Evolutionary conservation across 2,329 filamentous ascomycete genomes (phyloP).

Genomic region (Tolypocladium sp.): DNA sequence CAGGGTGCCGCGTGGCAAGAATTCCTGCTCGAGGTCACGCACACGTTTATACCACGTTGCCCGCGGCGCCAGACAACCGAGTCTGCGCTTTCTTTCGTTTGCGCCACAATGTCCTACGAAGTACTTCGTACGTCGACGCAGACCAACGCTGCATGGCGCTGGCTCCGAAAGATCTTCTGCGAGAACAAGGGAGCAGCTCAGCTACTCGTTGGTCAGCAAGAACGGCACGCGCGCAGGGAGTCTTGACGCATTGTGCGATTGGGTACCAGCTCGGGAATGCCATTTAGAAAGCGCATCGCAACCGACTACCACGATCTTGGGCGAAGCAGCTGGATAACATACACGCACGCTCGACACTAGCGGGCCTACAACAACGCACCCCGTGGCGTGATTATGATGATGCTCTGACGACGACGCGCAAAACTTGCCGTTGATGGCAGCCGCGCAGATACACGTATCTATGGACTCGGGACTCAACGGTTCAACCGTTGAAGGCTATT

Average conservation of each 20-base stretch:
- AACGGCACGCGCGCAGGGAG: background rate
- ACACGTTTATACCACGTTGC: slow-evolving; percentile 1
- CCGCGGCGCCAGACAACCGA: background rate
- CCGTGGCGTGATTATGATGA: background rate
- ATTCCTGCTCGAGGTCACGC: background rate
- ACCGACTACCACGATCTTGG: background rate
- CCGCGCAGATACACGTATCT: background rate
- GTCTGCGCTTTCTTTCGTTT: background rate
- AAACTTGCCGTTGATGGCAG: background rate
- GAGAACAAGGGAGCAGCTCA: background rate
- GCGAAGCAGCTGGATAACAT: background rate
- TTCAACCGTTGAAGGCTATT: background rate
- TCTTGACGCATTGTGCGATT: background rate
- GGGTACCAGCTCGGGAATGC: background rate
- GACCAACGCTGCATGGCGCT: background rate
- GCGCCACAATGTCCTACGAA: background rate
- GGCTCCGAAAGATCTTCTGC: background rate
- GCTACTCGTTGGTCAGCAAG: background rate
- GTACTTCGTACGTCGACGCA: background rate
- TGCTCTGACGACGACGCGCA: background rate
- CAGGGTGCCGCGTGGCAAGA: background rate
- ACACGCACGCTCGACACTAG: background rate
- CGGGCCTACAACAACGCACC: background rate
- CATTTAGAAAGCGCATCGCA: background rate
- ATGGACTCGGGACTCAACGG: background rate